Base-by-base conservation (phyloP, 352 stramenopile genomes). In the Bremia lactucae region DNA sequence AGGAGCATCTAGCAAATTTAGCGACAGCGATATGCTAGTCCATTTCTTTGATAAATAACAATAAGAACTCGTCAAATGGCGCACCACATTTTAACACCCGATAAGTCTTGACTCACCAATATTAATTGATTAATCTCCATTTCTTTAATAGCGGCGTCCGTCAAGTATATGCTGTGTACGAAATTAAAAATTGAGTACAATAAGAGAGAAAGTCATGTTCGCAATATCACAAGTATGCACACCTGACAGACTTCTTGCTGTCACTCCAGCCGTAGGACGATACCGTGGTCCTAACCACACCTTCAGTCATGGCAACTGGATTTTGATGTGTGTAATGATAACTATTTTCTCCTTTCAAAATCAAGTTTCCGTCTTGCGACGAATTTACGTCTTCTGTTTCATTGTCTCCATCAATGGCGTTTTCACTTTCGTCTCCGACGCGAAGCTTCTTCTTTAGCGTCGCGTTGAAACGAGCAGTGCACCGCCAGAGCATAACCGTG, bases 251-350 rank as follows among this genome's bases (percentile, higher is more conserved):
- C 42, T 73, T 66, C 51, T 83, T 86, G 31, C 45, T 60, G 52
- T 90, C 75, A 13, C 62, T 83, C 79, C 79, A 92, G 46, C 76
- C 73, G 49, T 87, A 92, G 9, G 72, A 75, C 16, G 76, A 87
- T 18, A 86, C 67, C 43, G 62, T 68, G 16, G 63, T 70, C 49
- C 83, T 84, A 18, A 60, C 62, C 31, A 71, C 40, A 11, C 31
- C 26, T 16, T 62, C 42, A 6, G 40, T 39, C 15, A 62, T 65
- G 20, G 49, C 31, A 10, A 64, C 52, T 42, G 6, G 10, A 20
- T 28, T 18, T 16, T 35, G 22, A 10, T 85, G 77, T 7, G 73
- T 62, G 53, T 89, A 93, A 56, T 88, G 89, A 62, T 93, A 93
- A 61, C 77, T 89, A 59, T 90, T 69, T 18, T 76, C 62, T 25